A percentile compares a stretch with the other conserved stretches of the same genome.
These are phyloP conservation scores for Phylloporus sp. DNA, from an alignment of 768 basidiomycete species.

Conservation along the genomic window DNA sequence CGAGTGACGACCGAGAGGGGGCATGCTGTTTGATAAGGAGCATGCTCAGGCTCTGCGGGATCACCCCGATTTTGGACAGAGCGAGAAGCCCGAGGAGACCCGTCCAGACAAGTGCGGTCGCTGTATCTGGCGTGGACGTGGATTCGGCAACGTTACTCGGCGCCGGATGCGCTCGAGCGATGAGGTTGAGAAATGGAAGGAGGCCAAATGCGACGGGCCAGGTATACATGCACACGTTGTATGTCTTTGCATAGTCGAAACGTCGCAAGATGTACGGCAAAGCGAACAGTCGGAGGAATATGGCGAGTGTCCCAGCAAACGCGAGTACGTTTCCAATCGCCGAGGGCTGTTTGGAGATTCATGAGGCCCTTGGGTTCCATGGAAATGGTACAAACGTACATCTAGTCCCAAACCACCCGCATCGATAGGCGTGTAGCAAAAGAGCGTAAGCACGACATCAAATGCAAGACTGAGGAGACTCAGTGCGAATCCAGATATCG, in stretches of 20 bases:
- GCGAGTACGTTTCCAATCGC: constrained; percentile 56
- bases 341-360: constrained; percentile 34
- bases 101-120: constrained; percentile 39
- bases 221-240: constrained; percentile 46
- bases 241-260: constrained; percentile 44
- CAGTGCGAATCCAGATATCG: constrained; percentile 46
- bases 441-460: constrained; percentile 62
- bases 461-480: constrained; percentile 52
- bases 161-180: constrained; percentile 33
- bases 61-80: constrained; percentile 26
- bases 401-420: constrained; percentile 56
- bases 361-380: neutral
- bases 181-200: constrained; percentile 47
- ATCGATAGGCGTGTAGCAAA: constrained; percentile 54
- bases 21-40: constrained; percentile 42
- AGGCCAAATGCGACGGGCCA: constrained; percentile 50
- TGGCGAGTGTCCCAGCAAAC: constrained; percentile 43
- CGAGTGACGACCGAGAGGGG: neutral
- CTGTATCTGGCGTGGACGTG: constrained; percentile 13
- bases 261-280: constrained; percentile 49
- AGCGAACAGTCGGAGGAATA: constrained; percentile 44
- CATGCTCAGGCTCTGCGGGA: constrained; percentile 46
- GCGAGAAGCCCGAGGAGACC: constrained; percentile 40
- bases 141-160: neutral
- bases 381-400: constrained; percentile 24